Conservation (phyloP, 2,329 filamentous ascomycete species). For the Paecilomyces sp. region DNA sequence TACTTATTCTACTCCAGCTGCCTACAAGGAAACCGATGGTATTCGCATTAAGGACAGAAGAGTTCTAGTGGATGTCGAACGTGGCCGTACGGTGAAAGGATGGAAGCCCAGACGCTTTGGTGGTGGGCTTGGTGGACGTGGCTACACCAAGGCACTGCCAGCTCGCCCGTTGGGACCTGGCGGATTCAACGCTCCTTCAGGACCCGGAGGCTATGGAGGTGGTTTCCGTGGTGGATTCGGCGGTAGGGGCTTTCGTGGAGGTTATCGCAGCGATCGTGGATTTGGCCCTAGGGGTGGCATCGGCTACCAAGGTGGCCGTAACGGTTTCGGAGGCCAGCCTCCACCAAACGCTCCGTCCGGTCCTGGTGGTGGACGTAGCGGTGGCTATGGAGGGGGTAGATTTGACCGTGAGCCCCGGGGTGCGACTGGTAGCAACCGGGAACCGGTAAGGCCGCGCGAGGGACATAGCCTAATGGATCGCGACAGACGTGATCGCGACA, state of each 20-base stretch:
- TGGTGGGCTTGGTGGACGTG: conserved; percentile 83
- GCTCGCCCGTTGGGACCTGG: conserved; percentile 63
- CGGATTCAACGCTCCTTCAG: conserved; percentile 48
- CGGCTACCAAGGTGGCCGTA: conserved; percentile 53
- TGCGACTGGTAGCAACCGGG: conserved; percentile 70
- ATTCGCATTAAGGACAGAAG: conserved; percentile 87
- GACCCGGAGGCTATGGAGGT: conserved; percentile 50
- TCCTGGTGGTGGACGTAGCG: conserved; percentile 48
- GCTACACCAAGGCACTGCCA: conserved; percentile 77
- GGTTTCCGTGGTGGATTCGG: conserved; percentile 51
- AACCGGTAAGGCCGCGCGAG: conserved; percentile 67
- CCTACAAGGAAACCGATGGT: conserved; percentile 80
- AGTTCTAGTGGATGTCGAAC: conserved; percentile 92
- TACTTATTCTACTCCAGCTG: conserved; percentile 53
- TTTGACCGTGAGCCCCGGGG: conserved; percentile 49
- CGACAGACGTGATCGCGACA: conserved; percentile 35
- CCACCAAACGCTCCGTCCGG: conserved; percentile 47
- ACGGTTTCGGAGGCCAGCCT: conserved; percentile 41
- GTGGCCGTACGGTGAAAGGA: conserved; percentile 84
- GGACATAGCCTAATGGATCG: conserved; percentile 41
- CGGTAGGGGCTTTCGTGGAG: conserved; percentile 45
- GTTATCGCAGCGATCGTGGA: conserved; percentile 46
- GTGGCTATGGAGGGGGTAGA: conserved; percentile 42
- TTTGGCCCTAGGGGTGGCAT: conserved; percentile 43
- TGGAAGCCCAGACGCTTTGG: conserved; percentile 91